These are phyloP conservation scores for Vitis cinerea DNA, from an alignment of 164 flowering plant genomes.

Conservation along the genomic window DNA sequence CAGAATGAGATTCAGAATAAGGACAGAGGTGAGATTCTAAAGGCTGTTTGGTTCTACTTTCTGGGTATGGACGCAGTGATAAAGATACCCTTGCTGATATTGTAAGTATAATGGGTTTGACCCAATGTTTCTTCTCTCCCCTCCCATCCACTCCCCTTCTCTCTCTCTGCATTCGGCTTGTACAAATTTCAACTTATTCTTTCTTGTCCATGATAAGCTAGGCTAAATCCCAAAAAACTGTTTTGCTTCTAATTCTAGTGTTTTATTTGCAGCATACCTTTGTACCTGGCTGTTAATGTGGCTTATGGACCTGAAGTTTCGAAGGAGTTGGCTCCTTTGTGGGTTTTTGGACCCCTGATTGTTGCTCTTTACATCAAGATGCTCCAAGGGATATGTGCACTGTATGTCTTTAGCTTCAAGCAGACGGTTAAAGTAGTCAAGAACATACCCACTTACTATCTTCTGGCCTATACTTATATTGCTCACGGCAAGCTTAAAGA, in stretches of 20 bases:
- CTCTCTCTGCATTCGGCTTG: neutral
- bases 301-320: slow-evolving; percentile 73
- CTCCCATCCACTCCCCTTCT: slow-evolving; percentile 4
- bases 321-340: slow-evolving; percentile 78
- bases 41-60: slow-evolving; percentile 47
- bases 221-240: too few relatives aligned
- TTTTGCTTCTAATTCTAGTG: slow-evolving; percentile 5
- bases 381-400: slow-evolving; percentile 47
- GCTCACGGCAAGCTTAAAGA: slow-evolving; percentile 56
- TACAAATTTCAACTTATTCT: neutral
- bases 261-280: slow-evolving; percentile 61
- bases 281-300: slow-evolving; percentile 53
- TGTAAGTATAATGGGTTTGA: slow-evolving; percentile 52
- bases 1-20: slow-evolving; percentile 21
- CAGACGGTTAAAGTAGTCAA: slow-evolving; percentile 44
- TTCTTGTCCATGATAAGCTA: too few relatives aligned
- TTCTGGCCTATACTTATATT: slow-evolving; percentile 33
- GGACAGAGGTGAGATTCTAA: slow-evolving; percentile 35
- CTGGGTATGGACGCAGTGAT: slow-evolving; percentile 59
- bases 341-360: slow-evolving; percentile 78
- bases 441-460: slow-evolving; percentile 49
- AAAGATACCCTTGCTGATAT: slow-evolving; percentile 61
- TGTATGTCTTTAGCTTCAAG: slow-evolving; percentile 70
- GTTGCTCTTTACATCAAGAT: slow-evolving; percentile 70
- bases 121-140: neutral